Base-by-base conservation (phyloP, 148 eudicot genomes). In the Amaranthus palmeri region DNA sequence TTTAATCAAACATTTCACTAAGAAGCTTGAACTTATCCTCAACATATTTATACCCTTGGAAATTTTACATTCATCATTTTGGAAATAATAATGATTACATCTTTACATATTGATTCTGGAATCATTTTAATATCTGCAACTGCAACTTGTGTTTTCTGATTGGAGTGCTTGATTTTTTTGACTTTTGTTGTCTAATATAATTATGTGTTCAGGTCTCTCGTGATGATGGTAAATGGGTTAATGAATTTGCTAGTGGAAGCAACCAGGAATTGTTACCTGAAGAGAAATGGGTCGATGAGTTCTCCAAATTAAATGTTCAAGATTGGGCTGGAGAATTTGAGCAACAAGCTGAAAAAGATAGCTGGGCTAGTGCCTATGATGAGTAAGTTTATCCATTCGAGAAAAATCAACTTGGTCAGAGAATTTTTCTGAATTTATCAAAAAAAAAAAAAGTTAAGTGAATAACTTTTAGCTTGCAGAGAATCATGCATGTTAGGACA, bases 251-350 rank as follows among this genome's bases (percentile, higher is more conserved):
- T 70, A 73, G 80, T 78, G 87, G 75, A 81, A 87, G 74, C 54
- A 83, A 68, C 74, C 92, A 79, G 53, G 88, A 84, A 53, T 81
- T 81, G 64, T 50, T 77, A 53, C 75, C 73, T 74, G 87, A 84
- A 71, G 93, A 89, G 68, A 85, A 86, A 79, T 92, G 99, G 98
- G 96, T 87, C 41, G 85, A 80, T 85, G 97, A 91, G 74, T 95
- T 95, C 81, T 85, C 96, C 41, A 95, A 88, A 77, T 72, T 92
- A 75, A 68, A 95, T 78, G 93, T 91, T 57, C 83, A 91, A 68
- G 99, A 90, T 79, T 95, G 99, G 99, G 92, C 69, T 3, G 99
- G 92, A 53, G 99, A 95, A 80, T 95, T 89, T 82, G 97, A 87
- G 81, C 77, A 81, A 53, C 96, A 91, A 77, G 78, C 91, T 74